These are phyloP conservation scores for Fusarium sp. DNA, from an alignment of 2,329 filamentous ascomycete species.

Conservation along the genomic window DNA sequence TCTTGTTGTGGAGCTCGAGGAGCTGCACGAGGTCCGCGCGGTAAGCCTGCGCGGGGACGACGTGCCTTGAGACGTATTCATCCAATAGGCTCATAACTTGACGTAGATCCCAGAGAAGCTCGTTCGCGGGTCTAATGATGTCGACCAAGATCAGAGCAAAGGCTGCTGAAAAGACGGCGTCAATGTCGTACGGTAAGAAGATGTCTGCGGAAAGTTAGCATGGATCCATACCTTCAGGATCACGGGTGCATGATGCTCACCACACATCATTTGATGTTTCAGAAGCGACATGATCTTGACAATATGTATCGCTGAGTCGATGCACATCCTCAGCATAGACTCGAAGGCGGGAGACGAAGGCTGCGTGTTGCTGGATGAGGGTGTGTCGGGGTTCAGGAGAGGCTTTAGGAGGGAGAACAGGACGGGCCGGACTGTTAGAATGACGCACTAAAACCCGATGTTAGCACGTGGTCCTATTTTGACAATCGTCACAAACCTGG, in stretches of 20 bases:
- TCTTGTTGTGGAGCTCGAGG: slow-evolving; percentile 27
- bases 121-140: slow-evolving; percentile 32
- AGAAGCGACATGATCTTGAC: slow-evolving; percentile 33
- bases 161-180: slow-evolving; percentile 32
- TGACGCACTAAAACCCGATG: slow-evolving; percentile 15
- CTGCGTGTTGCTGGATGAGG: neutral
- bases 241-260: neutral
- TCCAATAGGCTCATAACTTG: slow-evolving; percentile 31
- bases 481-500: slow-evolving; percentile 8
- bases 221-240: too few species aligned
- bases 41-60: slow-evolving; percentile 35
- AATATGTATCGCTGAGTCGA: slow-evolving; percentile 29
- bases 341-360: slow-evolving; percentile 28
- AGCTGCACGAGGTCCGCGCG: slow-evolving; percentile 28
- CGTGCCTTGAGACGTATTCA: slow-evolving; percentile 30
- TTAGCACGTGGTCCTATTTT: neutral
- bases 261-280: slow-evolving; percentile 35
- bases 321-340: slow-evolving; percentile 36
- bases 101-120: slow-evolving; percentile 33
- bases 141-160: slow-evolving; percentile 33
- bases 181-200: slow-evolving; percentile 35
- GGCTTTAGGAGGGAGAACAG: slow-evolving; percentile 35
- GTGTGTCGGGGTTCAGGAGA: neutral
- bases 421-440: slow-evolving; percentile 33
- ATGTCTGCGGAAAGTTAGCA: slow-evolving; percentile 15